Conservation (phyloP, 2,329 filamentous ascomycete species). For the Coleophoma crateriformis region DNA sequence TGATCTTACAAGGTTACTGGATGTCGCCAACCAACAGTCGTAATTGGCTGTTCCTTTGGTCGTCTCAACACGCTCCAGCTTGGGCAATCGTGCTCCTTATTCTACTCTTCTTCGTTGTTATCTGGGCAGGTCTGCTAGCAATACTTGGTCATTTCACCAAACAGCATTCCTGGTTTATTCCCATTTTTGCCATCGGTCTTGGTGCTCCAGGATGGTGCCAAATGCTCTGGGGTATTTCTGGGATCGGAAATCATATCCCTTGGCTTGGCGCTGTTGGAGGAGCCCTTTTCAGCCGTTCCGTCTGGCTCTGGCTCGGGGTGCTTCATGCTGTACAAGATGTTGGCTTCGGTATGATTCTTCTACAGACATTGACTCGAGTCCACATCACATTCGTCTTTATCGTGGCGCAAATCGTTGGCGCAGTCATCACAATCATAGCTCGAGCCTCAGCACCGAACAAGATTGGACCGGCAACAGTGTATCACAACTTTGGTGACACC, state of each 20-base stretch:
- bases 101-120: conserved; percentile 42
- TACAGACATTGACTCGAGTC: conserved; percentile 57
- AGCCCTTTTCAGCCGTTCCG: conserved; percentile 46
- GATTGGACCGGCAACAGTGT: conserved; percentile 53
- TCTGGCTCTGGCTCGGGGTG: conserved; percentile 63
- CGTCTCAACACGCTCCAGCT: conserved; percentile 34
- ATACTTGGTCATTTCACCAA: conserved; percentile 48
- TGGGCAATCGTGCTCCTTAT: conserved; percentile 53
- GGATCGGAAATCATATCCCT: conserved; percentile 53
- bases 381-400: conserved; percentile 58
- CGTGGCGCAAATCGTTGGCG: conserved; percentile 56
- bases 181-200: conserved; percentile 61
- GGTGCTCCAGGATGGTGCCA: conserved; percentile 61
- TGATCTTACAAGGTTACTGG: conserved; percentile 62
- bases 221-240: conserved; percentile 58
- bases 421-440: conserved; percentile 54
- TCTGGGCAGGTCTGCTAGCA: conserved; percentile 48
- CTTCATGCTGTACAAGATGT: conserved; percentile 59
- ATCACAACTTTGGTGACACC: conserved; percentile 51
- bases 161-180: conserved; percentile 58
- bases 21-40: conserved; percentile 59
- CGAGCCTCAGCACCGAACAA: conserved; percentile 53
- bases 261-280: conserved; percentile 52
- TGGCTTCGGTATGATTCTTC: conserved; percentile 60
- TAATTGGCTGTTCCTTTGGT: conserved; percentile 48